A percentile compares a stretch with the other conserved stretches of the same genome.
Conservation (phyloP, 441 rosid species). For the Gossypium laxum region DNA sequence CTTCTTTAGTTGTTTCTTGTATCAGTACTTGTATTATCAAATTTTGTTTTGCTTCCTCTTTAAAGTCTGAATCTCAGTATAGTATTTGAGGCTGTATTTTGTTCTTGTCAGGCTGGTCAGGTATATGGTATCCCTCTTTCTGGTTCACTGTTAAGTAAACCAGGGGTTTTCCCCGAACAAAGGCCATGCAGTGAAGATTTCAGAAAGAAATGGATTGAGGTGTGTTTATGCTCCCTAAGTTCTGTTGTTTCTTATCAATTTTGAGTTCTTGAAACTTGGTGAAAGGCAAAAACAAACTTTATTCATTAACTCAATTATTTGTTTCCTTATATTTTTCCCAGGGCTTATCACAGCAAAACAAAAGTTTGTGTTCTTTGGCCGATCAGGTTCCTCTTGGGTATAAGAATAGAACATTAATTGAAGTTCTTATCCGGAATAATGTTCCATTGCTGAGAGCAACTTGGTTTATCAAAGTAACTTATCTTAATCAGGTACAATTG, state of each 20-base stretch:
- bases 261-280: background rate
- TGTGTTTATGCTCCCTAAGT: slow-evolving; percentile 15
- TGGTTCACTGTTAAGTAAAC: slow-evolving; percentile 64
- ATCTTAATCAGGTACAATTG: slow-evolving; percentile 81
- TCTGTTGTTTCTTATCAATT: background rate
- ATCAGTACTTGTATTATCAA: background rate
- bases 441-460: slow-evolving; percentile 94
- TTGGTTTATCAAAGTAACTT: slow-evolving; percentile 91
- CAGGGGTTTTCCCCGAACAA: slow-evolving; percentile 80
- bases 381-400: slow-evolving; percentile 86
- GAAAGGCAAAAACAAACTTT: background rate
- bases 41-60: background rate
- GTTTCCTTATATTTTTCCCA: slow-evolving; percentile 24
- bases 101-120: slow-evolving; percentile 76
- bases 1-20: background rate
- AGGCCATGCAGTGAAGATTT: slow-evolving; percentile 67
- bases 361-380: slow-evolving; percentile 69
- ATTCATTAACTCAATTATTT: background rate
- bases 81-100: slow-evolving; percentile 19
- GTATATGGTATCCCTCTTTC: slow-evolving; percentile 87
- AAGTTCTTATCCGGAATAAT: slow-evolving; percentile 85
- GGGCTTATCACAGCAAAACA: slow-evolving; percentile 90
- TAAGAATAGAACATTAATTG: slow-evolving; percentile 65
- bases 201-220: slow-evolving; percentile 96
- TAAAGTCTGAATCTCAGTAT: background rate